A percentile compares a stretch with the other conserved stretches of the same genome.
These are phyloP conservation scores for Hordeum marinum DNA, from an alignment of 176 grass and related monocot genomes.

Conservation along the genomic window DNA sequence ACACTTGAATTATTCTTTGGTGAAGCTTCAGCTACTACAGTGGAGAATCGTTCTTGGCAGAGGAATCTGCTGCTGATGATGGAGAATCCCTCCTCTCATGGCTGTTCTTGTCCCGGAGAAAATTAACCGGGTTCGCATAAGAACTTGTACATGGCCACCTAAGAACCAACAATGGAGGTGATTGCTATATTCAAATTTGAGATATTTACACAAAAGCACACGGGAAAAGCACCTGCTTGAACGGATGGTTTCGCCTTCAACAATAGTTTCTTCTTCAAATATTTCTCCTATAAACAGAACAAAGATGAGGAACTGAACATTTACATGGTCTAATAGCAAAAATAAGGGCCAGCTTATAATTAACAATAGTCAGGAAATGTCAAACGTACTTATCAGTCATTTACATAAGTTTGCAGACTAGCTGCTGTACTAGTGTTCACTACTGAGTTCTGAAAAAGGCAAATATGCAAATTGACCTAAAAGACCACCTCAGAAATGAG, in stretches of 20 bases:
- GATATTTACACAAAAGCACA: background rate
- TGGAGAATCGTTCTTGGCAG: constrained; percentile 36
- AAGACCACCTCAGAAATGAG: background rate
- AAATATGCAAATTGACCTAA: constrained; percentile 18
- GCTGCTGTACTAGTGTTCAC: background rate
- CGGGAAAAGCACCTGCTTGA: constrained; percentile 47
- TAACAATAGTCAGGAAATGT: background rate
- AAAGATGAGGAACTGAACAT: background rate
- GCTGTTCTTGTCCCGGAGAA: constrained; percentile 36
- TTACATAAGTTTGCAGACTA: constrained; percentile 13
- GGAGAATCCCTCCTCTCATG: constrained; percentile 36
- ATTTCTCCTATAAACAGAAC: constrained; percentile 39
- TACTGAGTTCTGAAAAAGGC: constrained; percentile 15
- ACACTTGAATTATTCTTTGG: constrained; percentile 30
- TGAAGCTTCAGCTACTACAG: constrained; percentile 41
- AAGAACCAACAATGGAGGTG: constrained; percentile 10
- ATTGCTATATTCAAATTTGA: constrained; percentile 13
- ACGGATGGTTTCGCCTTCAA: constrained; percentile 56
- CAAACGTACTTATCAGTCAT: background rate
- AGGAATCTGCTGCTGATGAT: constrained; percentile 28
- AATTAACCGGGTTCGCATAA: constrained; percentile 38
- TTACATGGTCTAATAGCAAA: constrained; percentile 4
- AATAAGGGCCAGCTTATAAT: background rate
- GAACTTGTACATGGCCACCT: constrained; percentile 73
- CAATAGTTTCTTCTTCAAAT: constrained; percentile 50